phyloP scores from a whole-genome alignment of 768 basidiomycete genomes.

The Calocybe indica region DNA sequence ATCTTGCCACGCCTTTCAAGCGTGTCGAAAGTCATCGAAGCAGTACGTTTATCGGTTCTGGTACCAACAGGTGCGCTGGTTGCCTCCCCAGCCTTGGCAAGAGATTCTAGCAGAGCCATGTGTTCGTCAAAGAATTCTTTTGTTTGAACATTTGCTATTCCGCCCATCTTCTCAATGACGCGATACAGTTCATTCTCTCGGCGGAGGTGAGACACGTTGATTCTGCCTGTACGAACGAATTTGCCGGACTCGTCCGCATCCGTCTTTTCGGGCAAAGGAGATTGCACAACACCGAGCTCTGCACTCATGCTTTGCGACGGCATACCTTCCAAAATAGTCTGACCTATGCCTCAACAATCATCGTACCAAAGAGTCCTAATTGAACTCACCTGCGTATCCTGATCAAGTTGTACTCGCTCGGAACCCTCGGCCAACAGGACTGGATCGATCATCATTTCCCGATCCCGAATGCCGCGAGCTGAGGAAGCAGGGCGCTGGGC shows the following conservation, averaged over 20 bases:
- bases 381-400: too few species aligned
- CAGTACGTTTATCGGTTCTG: conserved; percentile 69
- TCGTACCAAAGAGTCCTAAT: too few species aligned
- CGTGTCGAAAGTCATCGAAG: conserved; percentile 48
- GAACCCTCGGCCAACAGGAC: too few species aligned
- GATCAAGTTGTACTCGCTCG: too few species aligned
- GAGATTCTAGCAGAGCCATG: conserved; percentile 49
- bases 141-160: conserved; percentile 57
- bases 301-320: too few species aligned
- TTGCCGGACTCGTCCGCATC: background rate
- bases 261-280: too few species aligned
- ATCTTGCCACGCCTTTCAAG: conserved; percentile 64
- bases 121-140: conserved; percentile 72
- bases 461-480: too few species aligned
- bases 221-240: conserved; percentile 22
- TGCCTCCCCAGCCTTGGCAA: conserved; percentile 56
- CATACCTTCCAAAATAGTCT: too few species aligned
- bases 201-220: conserved; percentile 73
- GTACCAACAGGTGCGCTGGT: conserved; percentile 67
- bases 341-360: too few species aligned
- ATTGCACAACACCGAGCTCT: too few species aligned
- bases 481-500: too few species aligned
- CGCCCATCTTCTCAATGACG: conserved; percentile 59
- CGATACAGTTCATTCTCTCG: conserved; percentile 77
- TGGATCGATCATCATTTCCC: too few species aligned